A percentile compares a stretch with the other conserved stretches of the same genome.
These are phyloP conservation scores for Xylaria digitata DNA, from an alignment of 2,329 filamentous ascomycete genomes.

Conservation along the genomic window DNA sequence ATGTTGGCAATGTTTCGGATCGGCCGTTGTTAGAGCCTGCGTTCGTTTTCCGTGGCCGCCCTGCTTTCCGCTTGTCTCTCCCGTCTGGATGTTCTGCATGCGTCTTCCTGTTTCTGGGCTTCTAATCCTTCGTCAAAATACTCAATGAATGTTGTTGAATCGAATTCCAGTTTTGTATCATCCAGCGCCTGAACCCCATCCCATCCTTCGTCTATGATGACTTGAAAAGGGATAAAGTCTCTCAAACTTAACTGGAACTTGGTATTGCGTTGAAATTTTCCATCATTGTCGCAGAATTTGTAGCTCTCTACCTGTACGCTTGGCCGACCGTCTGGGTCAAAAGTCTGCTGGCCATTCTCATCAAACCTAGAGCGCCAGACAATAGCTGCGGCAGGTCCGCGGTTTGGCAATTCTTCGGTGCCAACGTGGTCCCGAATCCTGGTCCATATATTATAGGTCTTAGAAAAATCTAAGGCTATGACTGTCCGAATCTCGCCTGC, in stretches of 20 bases:
- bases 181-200: background rate
- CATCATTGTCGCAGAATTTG: background rate
- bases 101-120: background rate
- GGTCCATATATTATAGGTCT: background rate
- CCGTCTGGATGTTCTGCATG: too few relatives aligned
- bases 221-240: slow-evolving; percentile 5
- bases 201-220: background rate
- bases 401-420: background rate
- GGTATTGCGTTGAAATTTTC: background rate
- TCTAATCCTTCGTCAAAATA: background rate
- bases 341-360: background rate
- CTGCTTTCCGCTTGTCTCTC: too few relatives aligned
- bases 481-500: slow-evolving; percentile 1
- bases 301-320: background rate
- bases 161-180: background rate
- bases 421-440: background rate
- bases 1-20: too few relatives aligned
- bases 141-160: background rate
- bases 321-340: background rate
- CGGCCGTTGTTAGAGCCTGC: too few relatives aligned
- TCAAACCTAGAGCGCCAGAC: slow-evolving; percentile 1
- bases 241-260: slow-evolving; percentile 1
- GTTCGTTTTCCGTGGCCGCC: too few relatives aligned
- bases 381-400: slow-evolving; percentile 3
- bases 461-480: background rate